A percentile compares a stretch with the other conserved stretches of the same genome.
phyloP scores from a whole-genome alignment of 208 protist species.

The Angomonas deanei region DNA sequence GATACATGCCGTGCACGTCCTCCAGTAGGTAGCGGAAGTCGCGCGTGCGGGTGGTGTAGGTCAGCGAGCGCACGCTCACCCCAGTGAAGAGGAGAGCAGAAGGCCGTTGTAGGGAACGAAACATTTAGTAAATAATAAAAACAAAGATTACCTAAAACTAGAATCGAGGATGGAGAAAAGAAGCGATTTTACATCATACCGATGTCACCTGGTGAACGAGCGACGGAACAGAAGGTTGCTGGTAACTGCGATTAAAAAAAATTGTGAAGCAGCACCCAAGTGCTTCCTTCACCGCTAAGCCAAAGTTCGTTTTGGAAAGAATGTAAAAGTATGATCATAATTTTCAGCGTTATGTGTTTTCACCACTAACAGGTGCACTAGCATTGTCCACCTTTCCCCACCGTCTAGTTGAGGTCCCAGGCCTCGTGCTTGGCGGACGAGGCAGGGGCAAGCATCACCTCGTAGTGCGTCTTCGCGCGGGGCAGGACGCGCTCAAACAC shows the following conservation, averaged over 20 bases:
- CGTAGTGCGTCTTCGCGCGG: constrained; percentile 43
- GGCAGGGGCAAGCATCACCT: constrained; percentile 45
- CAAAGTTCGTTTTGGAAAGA: no score
- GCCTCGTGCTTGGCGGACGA: constrained; percentile 40
- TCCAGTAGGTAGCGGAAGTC: constrained; percentile 74
- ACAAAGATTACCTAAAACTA: not conserved
- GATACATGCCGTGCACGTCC: constrained; percentile 79
- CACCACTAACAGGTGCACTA: no score
- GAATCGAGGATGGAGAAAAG: not conserved
- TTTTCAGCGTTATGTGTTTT: no score
- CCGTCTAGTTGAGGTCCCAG: constrained; percentile 40
- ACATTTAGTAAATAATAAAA: constrained; percentile 17
- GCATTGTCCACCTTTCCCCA: no score
- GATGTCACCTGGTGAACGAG: not conserved
- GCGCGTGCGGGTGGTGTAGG: constrained; percentile 39
- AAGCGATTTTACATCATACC: not conserved
- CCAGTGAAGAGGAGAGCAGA: constrained; percentile 1
- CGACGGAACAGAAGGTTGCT: no score
- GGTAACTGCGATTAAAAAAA: no score
- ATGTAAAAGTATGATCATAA: no score
- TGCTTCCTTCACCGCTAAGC: no score
- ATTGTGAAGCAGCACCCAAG: no score
- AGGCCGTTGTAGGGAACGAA: constrained; percentile 23
- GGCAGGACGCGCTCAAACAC: constrained; percentile 72
- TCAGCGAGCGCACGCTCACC: constrained; percentile 19